phyloP scores from a whole-genome alignment of 106 monocot species.

The Chionographis japonica region DNA sequence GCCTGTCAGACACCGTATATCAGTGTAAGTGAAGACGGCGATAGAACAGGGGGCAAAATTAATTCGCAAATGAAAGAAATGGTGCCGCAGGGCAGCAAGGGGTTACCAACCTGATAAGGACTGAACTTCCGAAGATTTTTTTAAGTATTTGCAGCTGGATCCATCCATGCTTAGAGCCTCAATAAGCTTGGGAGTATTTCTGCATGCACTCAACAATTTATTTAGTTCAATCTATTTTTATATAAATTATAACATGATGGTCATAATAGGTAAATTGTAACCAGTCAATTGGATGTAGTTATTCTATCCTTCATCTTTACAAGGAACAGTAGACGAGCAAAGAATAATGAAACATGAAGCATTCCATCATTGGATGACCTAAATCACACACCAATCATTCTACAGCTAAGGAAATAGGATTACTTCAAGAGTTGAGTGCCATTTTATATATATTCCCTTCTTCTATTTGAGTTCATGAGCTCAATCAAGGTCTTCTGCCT shows the following conservation, averaged over 20 bases:
- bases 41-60: not conserved
- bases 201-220: slow-evolving; percentile 7
- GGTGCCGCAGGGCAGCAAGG: not conserved
- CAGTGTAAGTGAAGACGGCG: slow-evolving; percentile 9
- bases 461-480: too few relatives aligned
- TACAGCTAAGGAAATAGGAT: too few relatives aligned
- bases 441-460: too few relatives aligned
- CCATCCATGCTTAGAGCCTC: slow-evolving; percentile 66
- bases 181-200: slow-evolving; percentile 50
- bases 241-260: not conserved
- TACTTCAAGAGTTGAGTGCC: too few relatives aligned
- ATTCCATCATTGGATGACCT: too few relatives aligned
- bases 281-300: too few relatives aligned
- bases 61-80: not conserved
- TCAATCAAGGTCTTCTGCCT: too few relatives aligned
- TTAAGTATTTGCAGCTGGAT: slow-evolving; percentile 54
- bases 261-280: not conserved
- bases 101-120: slow-evolving; percentile 46
- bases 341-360: too few relatives aligned
- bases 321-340: too few relatives aligned
- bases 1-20: slow-evolving; percentile 36
- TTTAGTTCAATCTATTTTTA: not conserved
- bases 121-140: slow-evolving; percentile 40
- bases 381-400: too few relatives aligned
- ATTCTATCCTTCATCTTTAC: too few relatives aligned